Evolutionary conservation across 2,329 filamentous ascomycete genomes (phyloP), one percentile per base, ranked within the genome.

Genomic region (Leptographium radiaticola): DNA sequence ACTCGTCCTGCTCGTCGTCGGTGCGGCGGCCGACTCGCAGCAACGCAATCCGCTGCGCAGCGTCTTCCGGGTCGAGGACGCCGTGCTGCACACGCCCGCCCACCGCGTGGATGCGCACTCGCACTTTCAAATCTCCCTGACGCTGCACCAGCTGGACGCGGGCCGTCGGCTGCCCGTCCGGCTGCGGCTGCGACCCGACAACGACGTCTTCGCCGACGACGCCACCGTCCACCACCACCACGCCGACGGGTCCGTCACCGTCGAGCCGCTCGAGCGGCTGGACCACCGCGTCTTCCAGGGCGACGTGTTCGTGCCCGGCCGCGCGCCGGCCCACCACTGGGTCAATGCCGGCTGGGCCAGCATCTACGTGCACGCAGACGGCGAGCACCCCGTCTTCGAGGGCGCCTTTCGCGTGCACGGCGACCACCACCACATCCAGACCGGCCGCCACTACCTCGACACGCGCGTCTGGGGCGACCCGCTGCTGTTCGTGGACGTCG

Each of bases 241-340:
- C 53, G 66, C 75, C 12, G 83, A 95, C 66, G 93, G 93, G 52
- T 74, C 76, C 49, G 69, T 95, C 51, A 71, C 73, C 25, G 72
- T 78, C n/a, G 86, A 95, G 64, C 71, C 75, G 39, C 79, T 97
- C 57, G 74, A 87, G 54, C 79, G 90, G 52, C 69, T 76, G 53
- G 80, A 83, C 30, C 87, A 96, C 70, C 86, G 83, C 62, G 84
- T 97, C 4, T 98, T 83, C 74, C 89, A 85, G 67, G 93, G 93
- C 40, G 75, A 80, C 31, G 77, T 88, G 2, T 94, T 85, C 73
- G 68, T 89, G 48, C 77, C 83, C 6, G 31, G 43, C 18, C 43
- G 16, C 12, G 43, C 57, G 71, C 75, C 7, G 76, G 75, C 8
- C 34, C n/a, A 43, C 53, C 78, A 81, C 59, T 97, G 89, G 88